phyloP scores from a whole-genome alignment of 306 rosid genomes.

The Begonia peltatifolia region DNA sequence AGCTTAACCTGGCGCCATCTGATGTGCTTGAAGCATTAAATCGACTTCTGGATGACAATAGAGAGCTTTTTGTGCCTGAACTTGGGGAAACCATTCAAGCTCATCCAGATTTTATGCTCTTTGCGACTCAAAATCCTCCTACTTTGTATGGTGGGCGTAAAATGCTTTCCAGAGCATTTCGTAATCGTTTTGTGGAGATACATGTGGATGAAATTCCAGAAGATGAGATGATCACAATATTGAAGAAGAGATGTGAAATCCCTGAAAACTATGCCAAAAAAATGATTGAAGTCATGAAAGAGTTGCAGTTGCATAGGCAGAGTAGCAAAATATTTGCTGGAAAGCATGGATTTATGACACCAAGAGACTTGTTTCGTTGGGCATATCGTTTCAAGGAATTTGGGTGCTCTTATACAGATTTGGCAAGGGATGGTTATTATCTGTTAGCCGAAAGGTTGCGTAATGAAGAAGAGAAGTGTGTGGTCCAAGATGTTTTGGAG shows the following conservation, averaged over 20 bases:
- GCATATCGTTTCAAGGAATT: conserved; percentile 64
- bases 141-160: conserved; percentile 84
- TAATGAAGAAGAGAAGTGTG: conserved; percentile 47
- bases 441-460: conserved; percentile 87
- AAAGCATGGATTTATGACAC: conserved; percentile 91
- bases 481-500: conserved; percentile 48
- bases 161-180: conserved; percentile 89
- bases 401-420: conserved; percentile 47
- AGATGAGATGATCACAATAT: conserved; percentile 58
- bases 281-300: conserved; percentile 89
- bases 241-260: conserved; percentile 42
- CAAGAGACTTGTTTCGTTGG: conserved; percentile 91
- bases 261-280: conserved; percentile 47
- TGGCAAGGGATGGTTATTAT: conserved; percentile 90
- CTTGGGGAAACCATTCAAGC: conserved; percentile 55
- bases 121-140: conserved; percentile 97
- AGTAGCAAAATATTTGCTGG: conserved; percentile 75
- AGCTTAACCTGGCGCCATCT: conserved; percentile 96
- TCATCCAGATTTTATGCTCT: conserved; percentile 82
- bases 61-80: conserved; percentile 93
- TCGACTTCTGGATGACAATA: conserved; percentile 82
- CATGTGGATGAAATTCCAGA: conserved; percentile 90
- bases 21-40: conserved; percentile 96
- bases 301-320: conserved; percentile 62
- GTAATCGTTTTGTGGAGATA: conserved; percentile 86